Evolutionary conservation across 1,284 basidiomycete species (phyloP).

Genomic region (Vanrija pseudolonga): DNA sequence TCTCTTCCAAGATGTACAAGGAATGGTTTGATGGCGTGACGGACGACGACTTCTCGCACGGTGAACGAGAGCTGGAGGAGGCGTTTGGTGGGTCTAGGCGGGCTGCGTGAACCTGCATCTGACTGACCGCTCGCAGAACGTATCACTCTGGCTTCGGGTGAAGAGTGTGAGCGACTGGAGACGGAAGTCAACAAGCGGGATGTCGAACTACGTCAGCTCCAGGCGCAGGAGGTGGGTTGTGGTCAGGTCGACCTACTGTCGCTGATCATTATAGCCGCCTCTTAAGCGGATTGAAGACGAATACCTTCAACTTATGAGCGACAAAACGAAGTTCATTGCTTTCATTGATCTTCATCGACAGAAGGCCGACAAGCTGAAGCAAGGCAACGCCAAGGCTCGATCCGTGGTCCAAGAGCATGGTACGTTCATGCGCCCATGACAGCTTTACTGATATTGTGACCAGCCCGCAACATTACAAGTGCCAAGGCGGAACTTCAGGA

Average conservation of each 20-base stretch:
- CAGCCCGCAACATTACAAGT: slow-evolving; percentile 1
- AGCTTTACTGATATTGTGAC: too few relatives aligned
- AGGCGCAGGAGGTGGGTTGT: slow-evolving; percentile 38
- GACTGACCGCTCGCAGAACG: slow-evolving; percentile 24
- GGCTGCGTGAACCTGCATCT: not conserved
- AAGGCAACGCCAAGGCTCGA: slow-evolving; percentile 26
- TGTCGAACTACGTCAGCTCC: slow-evolving; percentile 36
- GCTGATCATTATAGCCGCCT: slow-evolving; percentile 30
- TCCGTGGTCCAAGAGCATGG: slow-evolving; percentile 34
- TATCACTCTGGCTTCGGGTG: slow-evolving; percentile 26
- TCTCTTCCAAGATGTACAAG: slow-evolving; percentile 65
- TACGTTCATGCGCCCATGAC: slow-evolving; percentile 4
- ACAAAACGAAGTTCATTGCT: slow-evolving; percentile 45
- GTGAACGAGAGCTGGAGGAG: slow-evolving; percentile 64
- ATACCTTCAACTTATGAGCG: slow-evolving; percentile 40
- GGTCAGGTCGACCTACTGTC: not conserved
- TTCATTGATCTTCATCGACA: slow-evolving; percentile 42
- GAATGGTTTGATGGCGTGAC: slow-evolving; percentile 61
- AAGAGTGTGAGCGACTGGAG: slow-evolving; percentile 38
- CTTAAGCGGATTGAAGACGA: slow-evolving; percentile 42
- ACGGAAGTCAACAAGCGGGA: slow-evolving; percentile 24
- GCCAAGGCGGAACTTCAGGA: slow-evolving; percentile 57
- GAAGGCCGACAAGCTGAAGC: slow-evolving; percentile 42
- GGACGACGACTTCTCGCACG: slow-evolving; percentile 66
- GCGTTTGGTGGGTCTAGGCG: slow-evolving; percentile 58